Evolutionary conservation across 495 filamentous ascomycete genomes (phyloP), one percentile per base, ranked within the genome.

Genomic region (Antarctomyces pellizariae): DNA sequence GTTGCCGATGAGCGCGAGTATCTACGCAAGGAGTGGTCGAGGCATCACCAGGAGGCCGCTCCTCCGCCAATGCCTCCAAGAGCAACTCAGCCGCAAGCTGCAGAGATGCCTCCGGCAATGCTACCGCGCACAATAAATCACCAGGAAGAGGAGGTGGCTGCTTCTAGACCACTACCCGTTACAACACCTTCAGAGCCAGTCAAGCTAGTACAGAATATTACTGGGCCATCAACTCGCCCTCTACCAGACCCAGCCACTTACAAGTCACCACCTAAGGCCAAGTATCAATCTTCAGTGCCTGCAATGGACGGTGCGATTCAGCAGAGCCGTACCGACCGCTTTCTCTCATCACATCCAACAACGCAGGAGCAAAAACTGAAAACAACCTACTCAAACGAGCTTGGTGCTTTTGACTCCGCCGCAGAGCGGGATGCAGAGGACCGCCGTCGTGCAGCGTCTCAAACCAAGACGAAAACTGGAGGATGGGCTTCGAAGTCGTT

Each of bases 401-500:
- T 63, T 5, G 50, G 39, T 3, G 50, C 31, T 7, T 43, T 43
- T 18, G 37, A 38, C 19, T 31, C 59, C 1, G 59, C 67, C 3
- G 53, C 65, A 3, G 73, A 80, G 40, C 61, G 65, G 26, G 68
- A 75, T 29, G 62, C 56, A 13, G 72, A 78, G 41, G 73, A 77
- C 46, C 59, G 59, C 18, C 64, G 73, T 24, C 66, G 75, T 12
- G 35, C 52, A 1, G 58, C 61, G 3, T 56, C 69, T 0, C 71
- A 77, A 36, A 45, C 56, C 26, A 68, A 75, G 48, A 78, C 72
- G 24, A 69, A 68, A 34, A 69, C 75, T 2, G 71, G 64, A 25
- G 73, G 71, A 0, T 77, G 72, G 71, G 72, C 74, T 1, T 60
- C 61, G 29, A 83, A 79, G 48, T 77, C 75, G 2, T 59, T 97